Evolutionary conservation across 805 yeast species (phyloP).

Genomic region (Lipomyces yamanashiensis): DNA sequence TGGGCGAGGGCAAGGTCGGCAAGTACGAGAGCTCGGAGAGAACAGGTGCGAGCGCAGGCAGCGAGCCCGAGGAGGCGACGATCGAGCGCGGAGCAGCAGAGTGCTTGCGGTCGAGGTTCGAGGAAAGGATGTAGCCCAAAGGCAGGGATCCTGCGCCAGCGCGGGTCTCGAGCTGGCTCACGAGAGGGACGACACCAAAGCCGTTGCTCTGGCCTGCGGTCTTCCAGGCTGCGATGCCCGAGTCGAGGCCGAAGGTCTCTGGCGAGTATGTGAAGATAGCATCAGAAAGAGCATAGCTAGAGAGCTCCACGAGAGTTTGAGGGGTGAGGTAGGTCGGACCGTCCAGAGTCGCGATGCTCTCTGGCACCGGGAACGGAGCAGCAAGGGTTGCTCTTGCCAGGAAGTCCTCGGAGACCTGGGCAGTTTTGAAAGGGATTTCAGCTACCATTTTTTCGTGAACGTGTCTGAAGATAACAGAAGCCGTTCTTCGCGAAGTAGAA

Average conservation of each 20-base stretch:
- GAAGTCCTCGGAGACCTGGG: conserved; percentile 5
- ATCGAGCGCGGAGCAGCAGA: conserved; percentile 49
- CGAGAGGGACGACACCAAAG: conserved; percentile 61
- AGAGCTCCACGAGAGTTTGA: conserved; percentile 36
- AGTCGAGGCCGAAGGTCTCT: conserved; percentile 63
- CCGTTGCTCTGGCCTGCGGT: conserved; percentile 56
- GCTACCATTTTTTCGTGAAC: conserved; percentile 15
- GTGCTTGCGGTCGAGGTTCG: conserved; percentile 24
- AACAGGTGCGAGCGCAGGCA: conserved; percentile 69
- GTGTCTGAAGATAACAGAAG: conserved; percentile 6
- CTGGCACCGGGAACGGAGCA: conserved; percentile 28
- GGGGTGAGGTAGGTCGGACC: conserved; percentile 33
- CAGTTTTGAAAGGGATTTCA: conserved; percentile 6
- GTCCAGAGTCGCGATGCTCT: conserved; percentile 21
- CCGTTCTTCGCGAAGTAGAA: conserved; percentile 1
- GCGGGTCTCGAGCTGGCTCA: conserved; percentile 66
- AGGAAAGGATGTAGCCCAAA: conserved; percentile 63
- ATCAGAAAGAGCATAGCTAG: conserved; percentile 43
- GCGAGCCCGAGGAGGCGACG: conserved; percentile 68
- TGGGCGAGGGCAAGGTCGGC: conserved; percentile 53
- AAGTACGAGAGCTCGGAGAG: conserved; percentile 49
- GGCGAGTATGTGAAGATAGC: conserved; percentile 68
- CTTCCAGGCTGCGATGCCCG: conserved; percentile 65
- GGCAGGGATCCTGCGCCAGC: conserved; percentile 83
- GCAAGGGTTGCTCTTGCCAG: conserved; percentile 15